A percentile compares a stretch with the other conserved stretches of the same genome.
These are phyloP conservation scores for Diaporthe ilicicola DNA, from an alignment of 2,329 filamentous ascomycete genomes.

Conservation along the genomic window DNA sequence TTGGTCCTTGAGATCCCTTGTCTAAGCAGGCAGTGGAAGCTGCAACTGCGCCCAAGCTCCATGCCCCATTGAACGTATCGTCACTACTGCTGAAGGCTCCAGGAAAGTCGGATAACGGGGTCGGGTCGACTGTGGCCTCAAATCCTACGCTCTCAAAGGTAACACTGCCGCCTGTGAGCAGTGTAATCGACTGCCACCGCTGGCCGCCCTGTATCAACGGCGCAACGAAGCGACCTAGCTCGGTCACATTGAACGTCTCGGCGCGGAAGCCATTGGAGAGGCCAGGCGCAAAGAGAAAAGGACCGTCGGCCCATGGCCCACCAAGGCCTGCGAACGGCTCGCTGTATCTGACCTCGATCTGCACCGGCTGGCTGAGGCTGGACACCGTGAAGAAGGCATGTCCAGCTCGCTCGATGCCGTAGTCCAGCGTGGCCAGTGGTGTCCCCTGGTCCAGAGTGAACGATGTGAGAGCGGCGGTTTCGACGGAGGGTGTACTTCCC, in stretches of 20 bases:
- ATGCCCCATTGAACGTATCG: not conserved
- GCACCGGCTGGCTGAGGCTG: slow-evolving; percentile 37
- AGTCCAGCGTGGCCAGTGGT: slow-evolving; percentile 40
- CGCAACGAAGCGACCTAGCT: slow-evolving; percentile 35
- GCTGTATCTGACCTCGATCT: slow-evolving; percentile 48
- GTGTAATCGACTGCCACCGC: not conserved
- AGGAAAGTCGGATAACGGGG: not conserved
- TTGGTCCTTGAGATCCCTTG: not conserved
- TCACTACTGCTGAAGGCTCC: not conserved
- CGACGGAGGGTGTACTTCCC: not conserved
- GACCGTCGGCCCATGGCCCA: slow-evolving; percentile 43
- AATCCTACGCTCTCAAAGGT: not conserved
- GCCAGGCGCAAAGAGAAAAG: slow-evolving; percentile 37
- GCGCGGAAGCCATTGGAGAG: slow-evolving; percentile 47
- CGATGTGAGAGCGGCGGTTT: not conserved
- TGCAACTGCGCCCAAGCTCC: not conserved
- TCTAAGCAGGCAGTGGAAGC: not conserved
- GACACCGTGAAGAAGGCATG: slow-evolving; percentile 44
- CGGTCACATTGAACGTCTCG: slow-evolving; percentile 49
- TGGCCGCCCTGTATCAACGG: slow-evolving; percentile 2
- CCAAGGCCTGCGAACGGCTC: slow-evolving; percentile 43
- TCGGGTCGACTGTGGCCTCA: not conserved
- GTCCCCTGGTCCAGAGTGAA: not conserved
- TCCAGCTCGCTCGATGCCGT: slow-evolving; percentile 45
- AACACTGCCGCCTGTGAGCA: not conserved